Conservation (phyloP, 2,329 filamentous ascomycete genomes). For the Cladosporium sp. region DNA sequence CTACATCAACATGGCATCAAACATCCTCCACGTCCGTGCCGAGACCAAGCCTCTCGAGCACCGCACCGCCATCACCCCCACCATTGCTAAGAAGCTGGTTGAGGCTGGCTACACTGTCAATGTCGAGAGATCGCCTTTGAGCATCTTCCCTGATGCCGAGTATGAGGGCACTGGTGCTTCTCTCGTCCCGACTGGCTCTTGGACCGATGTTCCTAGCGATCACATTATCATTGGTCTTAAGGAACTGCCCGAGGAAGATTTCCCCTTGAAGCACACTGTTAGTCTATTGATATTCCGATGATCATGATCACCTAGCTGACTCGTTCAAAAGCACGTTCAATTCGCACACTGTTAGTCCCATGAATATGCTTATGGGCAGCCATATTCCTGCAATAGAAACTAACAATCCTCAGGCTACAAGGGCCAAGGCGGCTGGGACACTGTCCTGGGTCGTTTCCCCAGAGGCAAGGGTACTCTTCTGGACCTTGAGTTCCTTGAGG, state of each 20-base stretch:
- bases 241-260: slow-evolving; percentile 52
- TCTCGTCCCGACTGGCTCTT: slow-evolving; percentile 37
- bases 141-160: slow-evolving; percentile 37
- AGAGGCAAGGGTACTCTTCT: slow-evolving; percentile 71
- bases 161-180: slow-evolving; percentile 37
- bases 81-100: slow-evolving; percentile 37
- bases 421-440: slow-evolving; percentile 68
- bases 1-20: slow-evolving; percentile 22
- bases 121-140: slow-evolving; percentile 35
- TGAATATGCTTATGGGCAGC: too few species aligned
- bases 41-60: slow-evolving; percentile 37
- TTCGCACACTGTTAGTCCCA: slow-evolving; percentile 33
- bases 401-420: slow-evolving; percentile 30
- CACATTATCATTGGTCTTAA: slow-evolving; percentile 35
- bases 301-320: background rate
- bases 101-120: slow-evolving; percentile 38
- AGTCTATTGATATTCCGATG: slow-evolving; percentile 1
- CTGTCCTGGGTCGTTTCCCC: slow-evolving; percentile 73
- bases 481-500: slow-evolving; percentile 81
- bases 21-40: slow-evolving; percentile 28
- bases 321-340: slow-evolving; percentile 28
- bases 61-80: slow-evolving; percentile 34
- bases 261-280: slow-evolving; percentile 62
- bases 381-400: background rate
- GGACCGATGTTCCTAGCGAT: slow-evolving; percentile 38